Conservation (phyloP, 768 basidiomycete genomes). For the Exsudoporus frostii region DNA sequence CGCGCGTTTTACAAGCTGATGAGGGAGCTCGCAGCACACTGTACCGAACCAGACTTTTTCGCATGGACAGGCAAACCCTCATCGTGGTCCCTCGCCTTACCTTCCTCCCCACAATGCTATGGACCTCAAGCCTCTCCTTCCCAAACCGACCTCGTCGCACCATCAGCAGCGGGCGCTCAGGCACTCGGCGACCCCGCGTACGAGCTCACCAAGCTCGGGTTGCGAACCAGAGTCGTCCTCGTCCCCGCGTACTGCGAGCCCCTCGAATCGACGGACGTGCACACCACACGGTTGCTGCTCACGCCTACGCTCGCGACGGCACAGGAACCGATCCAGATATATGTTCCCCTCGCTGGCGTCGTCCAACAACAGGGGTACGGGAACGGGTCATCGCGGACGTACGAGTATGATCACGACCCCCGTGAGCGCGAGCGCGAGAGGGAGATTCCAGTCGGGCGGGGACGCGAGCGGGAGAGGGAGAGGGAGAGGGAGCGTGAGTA, state of each 20-base stretch:
- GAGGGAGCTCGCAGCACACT: conserved; percentile 15
- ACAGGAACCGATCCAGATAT: conserved; percentile 22
- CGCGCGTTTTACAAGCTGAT: conserved; percentile 23
- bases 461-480: not conserved
- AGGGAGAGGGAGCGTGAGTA: conserved; percentile 15
- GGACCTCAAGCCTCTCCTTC: not conserved
- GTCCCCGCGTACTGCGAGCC: conserved; percentile 23
- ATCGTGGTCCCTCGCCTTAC: conserved; percentile 22
- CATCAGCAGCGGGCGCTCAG: not conserved
- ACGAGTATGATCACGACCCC: conserved; percentile 1
- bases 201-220: conserved; percentile 24
- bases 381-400: conserved; percentile 2
- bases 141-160: conserved; percentile 8
- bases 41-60: conserved; percentile 20
- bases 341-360: conserved; percentile 1
- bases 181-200: conserved; percentile 21
- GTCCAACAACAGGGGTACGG: not conserved
- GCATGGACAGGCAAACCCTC: conserved; percentile 24
- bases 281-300: conserved; percentile 15
- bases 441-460: not conserved
- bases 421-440: conserved; percentile 6
- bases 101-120: conserved; percentile 23
- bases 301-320: conserved; percentile 13
- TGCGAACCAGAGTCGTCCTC: conserved; percentile 15
- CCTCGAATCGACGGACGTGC: conserved; percentile 14